Conservation (phyloP, 1,284 basidiomycete species). For the Trichosporon asahii region DNA sequence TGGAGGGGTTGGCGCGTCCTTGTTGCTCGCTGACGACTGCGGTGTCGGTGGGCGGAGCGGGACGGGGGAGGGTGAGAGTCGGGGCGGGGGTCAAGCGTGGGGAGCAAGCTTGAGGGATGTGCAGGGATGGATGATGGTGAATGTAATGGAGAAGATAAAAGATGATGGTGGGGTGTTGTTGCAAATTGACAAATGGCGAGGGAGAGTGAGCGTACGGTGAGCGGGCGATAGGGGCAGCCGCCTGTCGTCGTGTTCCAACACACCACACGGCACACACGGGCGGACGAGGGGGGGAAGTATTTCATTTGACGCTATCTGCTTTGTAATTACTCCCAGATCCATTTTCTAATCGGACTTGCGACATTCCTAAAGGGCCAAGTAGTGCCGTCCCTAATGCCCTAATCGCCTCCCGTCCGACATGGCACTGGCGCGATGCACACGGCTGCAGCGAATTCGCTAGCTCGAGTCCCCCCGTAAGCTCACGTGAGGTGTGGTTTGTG, state of each 20-base stretch:
- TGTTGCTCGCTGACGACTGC: not conserved
- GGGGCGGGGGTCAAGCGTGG: not conserved
- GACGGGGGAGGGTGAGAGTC: not conserved
- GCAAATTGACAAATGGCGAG: constrained; percentile 11
- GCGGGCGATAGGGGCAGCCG: not conserved
- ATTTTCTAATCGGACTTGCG: not conserved
- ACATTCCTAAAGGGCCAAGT: not conserved
- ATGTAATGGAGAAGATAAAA: constrained; percentile 13
- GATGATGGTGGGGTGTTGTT: constrained; percentile 15
- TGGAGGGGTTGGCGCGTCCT: not conserved
- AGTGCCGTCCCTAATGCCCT: not conserved
- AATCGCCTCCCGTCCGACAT: not conserved
- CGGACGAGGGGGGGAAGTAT: not conserved
- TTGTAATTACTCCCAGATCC: not conserved
- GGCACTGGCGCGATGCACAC: no score
- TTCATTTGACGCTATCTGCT: not conserved
- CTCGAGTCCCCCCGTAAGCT: not conserved
- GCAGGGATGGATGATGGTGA: constrained; percentile 11
- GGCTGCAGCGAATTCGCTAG: not conserved
- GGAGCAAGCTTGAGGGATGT: not conserved
- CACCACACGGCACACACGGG: not conserved
- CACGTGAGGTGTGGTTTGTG: not conserved
- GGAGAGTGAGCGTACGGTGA: not conserved
- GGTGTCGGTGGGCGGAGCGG: not conserved
- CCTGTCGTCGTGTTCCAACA: constrained; percentile 9